Base-by-base conservation (phyloP, 371 early-diverging fungal genomes). In the Rhizoclosmatium hyalinum region DNA sequence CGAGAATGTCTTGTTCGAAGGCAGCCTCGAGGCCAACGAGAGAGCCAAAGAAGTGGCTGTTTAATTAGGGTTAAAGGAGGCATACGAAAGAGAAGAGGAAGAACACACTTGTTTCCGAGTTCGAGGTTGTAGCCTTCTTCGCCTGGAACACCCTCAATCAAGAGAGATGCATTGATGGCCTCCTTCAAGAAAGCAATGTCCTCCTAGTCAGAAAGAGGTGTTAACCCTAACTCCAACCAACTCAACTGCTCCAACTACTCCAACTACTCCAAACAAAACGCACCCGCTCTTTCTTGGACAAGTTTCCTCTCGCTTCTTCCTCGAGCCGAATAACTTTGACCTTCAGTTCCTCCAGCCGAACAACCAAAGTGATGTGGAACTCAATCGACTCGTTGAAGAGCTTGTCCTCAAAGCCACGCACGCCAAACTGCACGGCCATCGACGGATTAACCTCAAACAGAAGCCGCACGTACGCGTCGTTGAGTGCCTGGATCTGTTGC, bases 131-230 rank as follows among this genome's bases (percentile, higher is more conserved):
- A 67, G 19, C 75, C 68, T 4, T 5, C 12, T 53, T 75, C 64
- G 2, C 69, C 75, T 8, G 75, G 75, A 19, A 62, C 42, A 8
- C 69, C 75, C 12, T n/a, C 21, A 21, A 21, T 17, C 0, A 60
- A 45, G 3, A 75, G 5, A 14, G n/a, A 3, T 50, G 4, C n/a
- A 5, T 75, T 68, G 17, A 67, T 24, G 50, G 75, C 75, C 6
- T 67, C 41, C 61, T 21, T 46, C 2, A 75, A 46, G 41, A 75
- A 75, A 43, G 53, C 46, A 39, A 75, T 12, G 4, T 75, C 75
- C 45, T 47, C 74, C 66, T 44, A 50, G 50, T 0, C 1, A 32
- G 32, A 32, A 32, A 32, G 32, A 32, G 32, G 32, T 32, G 32
- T 32, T 32, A 32, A 32, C 32, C 32, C 32, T 32, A 32, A 32